Base-by-base conservation (phyloP, 805 yeast genomes). In the Ogataea parapolymorpha region DNA sequence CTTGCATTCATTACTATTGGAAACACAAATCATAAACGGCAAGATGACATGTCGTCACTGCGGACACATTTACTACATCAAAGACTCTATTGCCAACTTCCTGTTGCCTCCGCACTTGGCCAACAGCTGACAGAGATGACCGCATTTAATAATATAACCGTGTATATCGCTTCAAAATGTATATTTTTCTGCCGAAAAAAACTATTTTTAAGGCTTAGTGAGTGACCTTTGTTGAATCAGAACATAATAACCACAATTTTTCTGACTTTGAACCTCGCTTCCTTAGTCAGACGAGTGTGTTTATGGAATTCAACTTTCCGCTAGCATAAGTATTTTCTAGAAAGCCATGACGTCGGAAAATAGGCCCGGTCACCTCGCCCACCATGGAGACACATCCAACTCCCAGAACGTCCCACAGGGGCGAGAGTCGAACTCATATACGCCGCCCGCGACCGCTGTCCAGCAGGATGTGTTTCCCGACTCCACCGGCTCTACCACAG, bases 31-130 rank as follows among this genome's bases (percentile, higher is more conserved):
- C 39, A 60, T 73, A 8, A 91, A 90, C 54, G 99, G 99, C 2
- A 80, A 81, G 54, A 88, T 93, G 98, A 71, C 70, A 10, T 93
- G 99, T 61, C 70, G 74, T 16, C 82, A 82, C 65, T 93, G 99
- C 61, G 81, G 78, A 1, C 97, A 91, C 63, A 70, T 85, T 6
- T 93, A 90, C 65, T 79, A 84, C 67, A 85, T 93, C 67, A 91
- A 90, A 65, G 90, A 88, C 70, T 80, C 93, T 37, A 89, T 93
- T 53, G 96, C 99, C 26, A 91, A 91, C 71, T 84, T 93, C 65
- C 67, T 93, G 40, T 74, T 93, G 26, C 98, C 99, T 24, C 98
- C 98, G 6, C 98, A 93, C 60, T 71, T 93, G 52, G 95, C 90
- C 12, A 59, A 60, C 39, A 50, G 41, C 29, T 26, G 22, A 17